Conservation (phyloP, 805 yeast genomes). For the Candida nonsorbophila region DNA sequence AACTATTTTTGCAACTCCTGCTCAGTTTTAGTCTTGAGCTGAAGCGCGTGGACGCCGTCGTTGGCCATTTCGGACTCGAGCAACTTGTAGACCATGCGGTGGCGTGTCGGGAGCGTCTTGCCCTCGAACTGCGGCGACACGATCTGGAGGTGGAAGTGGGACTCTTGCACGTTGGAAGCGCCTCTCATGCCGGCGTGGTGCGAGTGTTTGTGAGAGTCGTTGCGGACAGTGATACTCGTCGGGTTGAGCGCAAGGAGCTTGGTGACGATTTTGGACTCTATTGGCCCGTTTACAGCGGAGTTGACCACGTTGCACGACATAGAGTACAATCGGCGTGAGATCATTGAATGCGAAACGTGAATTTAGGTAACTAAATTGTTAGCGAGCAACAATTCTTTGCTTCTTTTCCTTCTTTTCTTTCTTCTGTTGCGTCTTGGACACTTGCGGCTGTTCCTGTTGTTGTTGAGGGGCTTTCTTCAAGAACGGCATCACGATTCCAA, state of each 20-base stretch:
- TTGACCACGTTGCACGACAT: constrained; percentile 6
- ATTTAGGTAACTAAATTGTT: no score
- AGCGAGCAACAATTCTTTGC: constrained; percentile 2
- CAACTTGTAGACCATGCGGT: constrained; percentile 64
- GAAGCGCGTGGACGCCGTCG: constrained; percentile 83
- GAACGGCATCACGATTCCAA: constrained; percentile 23
- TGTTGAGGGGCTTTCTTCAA: constrained; percentile 3
- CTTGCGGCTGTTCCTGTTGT: constrained; percentile 3
- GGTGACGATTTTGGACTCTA: constrained; percentile 30
- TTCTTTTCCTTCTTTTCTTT: constrained; percentile 11
- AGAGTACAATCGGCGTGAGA: constrained; percentile 5
- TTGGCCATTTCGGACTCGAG: constrained; percentile 67
- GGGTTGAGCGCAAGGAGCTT: constrained; percentile 33
- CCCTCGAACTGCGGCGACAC: constrained; percentile 68
- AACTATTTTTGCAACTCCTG: constrained; percentile 9
- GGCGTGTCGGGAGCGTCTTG: constrained; percentile 65
- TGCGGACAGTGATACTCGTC: constrained; percentile 45
- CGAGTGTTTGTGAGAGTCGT: constrained; percentile 85
- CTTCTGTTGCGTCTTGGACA: constrained; percentile 11
- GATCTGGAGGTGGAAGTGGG: constrained; percentile 74
- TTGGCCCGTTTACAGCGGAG: constrained; percentile 30
- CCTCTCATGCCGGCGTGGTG: constrained; percentile 81
- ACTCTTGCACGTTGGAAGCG: constrained; percentile 66
- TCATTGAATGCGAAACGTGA: no score
- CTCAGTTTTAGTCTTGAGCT: constrained; percentile 70